Percentiles rank a stretch among this genome's conserved stretches.
Conservation (phyloP, 305 asterid genomes). For the Euphrasia arctica region DNA sequence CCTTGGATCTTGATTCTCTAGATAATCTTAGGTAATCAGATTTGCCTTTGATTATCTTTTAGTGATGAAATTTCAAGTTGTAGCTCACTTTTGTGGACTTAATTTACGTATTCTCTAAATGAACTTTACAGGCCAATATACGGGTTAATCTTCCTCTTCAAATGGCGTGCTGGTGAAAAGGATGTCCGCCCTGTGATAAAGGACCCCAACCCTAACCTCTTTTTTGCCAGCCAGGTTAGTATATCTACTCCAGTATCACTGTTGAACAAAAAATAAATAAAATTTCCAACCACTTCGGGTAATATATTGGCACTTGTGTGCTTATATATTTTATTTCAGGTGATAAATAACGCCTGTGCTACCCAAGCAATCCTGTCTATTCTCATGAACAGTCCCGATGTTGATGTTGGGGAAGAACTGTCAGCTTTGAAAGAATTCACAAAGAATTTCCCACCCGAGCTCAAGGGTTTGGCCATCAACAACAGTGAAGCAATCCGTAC, state of each 20-base stretch:
- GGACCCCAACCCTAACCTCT: constrained; percentile 90
- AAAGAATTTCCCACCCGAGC: constrained; percentile 85
- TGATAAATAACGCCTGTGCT: constrained; percentile 93
- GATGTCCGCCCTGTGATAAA: constrained; percentile 86
- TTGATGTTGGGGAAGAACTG: constrained; percentile 86
- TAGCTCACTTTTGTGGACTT: constrained; percentile 10
- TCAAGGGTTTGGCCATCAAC: constrained; percentile 88
- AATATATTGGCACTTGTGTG: neutral
- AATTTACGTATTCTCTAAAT: neutral
- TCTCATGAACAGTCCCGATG: constrained; percentile 75
- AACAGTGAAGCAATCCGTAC: constrained; percentile 92
- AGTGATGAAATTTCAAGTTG: neutral
- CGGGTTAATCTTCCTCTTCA: constrained; percentile 93
- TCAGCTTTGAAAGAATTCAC: constrained; percentile 85
- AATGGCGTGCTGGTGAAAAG: constrained; percentile 95
- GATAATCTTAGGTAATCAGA: constrained; percentile 62
- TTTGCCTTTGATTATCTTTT: constrained; percentile 2
- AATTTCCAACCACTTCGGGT: neutral
- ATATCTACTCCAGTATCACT: constrained; percentile 22
- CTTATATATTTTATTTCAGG: constrained; percentile 42
- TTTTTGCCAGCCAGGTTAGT: constrained; percentile 90
- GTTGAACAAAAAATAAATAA: constrained; percentile 3
- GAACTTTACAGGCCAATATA: constrained; percentile 64
- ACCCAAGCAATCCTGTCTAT: constrained; percentile 93
- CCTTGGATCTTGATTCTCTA: constrained; percentile 86